Conservation (phyloP, 352 stramenopile genomes). For the Globisporangium megalacanthum region DNA sequence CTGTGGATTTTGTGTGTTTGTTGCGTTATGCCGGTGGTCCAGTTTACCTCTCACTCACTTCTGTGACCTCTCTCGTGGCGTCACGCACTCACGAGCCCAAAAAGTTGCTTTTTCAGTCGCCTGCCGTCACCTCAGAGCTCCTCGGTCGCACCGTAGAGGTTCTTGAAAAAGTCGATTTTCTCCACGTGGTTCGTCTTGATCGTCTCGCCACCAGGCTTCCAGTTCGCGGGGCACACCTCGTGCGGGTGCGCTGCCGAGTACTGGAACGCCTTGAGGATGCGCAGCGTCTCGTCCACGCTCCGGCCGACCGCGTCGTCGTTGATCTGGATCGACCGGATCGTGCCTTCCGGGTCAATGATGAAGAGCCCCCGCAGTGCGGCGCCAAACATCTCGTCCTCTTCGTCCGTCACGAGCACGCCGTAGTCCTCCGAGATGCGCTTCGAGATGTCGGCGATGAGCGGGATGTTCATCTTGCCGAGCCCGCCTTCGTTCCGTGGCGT, state of each 20-base stretch:
- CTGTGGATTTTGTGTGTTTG: too few species aligned
- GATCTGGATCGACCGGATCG: slow-evolving; percentile 85
- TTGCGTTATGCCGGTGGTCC: too few species aligned
- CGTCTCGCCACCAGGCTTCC: slow-evolving; percentile 88
- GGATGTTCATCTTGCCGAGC: slow-evolving; percentile 91
- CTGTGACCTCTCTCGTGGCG: too few species aligned
- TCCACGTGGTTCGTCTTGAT: slow-evolving; percentile 31
- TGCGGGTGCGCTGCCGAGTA: slow-evolving; percentile 87
- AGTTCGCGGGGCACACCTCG: slow-evolving; percentile 92
- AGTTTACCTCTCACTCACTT: too few species aligned
- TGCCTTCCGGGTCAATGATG: slow-evolving; percentile 90
- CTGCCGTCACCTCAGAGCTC: too few species aligned
- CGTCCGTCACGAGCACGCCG: slow-evolving; percentile 84
- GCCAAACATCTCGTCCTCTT: slow-evolving; percentile 20
- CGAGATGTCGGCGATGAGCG: slow-evolving; percentile 90
- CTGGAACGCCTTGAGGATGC: slow-evolving; percentile 91
- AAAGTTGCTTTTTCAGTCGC: too few species aligned
- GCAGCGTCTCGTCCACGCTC: slow-evolving; percentile 90
- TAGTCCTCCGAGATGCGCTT: slow-evolving; percentile 91
- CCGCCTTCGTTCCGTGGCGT: slow-evolving; percentile 88
- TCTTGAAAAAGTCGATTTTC: too few species aligned
- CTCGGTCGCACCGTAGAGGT: slow-evolving; percentile 4
- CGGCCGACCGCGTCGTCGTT: slow-evolving; percentile 92
- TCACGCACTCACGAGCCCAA: too few species aligned
- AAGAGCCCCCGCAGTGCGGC: slow-evolving; percentile 89